Percentiles rank a stretch among this genome's conserved stretches.
These are phyloP conservation scores for Aspergillus ochraceoroseus DNA, from an alignment of 2,329 filamentous ascomycete species.

Conservation along the genomic window DNA sequence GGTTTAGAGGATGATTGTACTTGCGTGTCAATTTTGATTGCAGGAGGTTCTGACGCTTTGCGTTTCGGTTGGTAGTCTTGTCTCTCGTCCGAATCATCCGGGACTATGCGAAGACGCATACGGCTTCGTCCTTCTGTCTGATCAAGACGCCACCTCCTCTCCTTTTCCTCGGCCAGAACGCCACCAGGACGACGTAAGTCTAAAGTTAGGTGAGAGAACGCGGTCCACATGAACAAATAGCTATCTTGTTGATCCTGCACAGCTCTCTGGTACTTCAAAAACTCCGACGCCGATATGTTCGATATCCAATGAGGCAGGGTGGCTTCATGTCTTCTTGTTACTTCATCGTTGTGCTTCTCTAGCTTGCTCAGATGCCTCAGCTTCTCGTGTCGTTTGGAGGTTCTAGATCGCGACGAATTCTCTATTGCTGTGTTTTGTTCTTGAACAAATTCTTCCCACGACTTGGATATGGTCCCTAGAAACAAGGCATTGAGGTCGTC, in stretches of 20 bases:
- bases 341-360: slow-evolving; percentile 62
- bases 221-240: slow-evolving; percentile 67
- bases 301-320: slow-evolving; percentile 89
- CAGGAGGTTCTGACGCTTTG: slow-evolving; percentile 54
- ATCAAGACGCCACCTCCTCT: slow-evolving; percentile 83
- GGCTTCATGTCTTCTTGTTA: slow-evolving; percentile 75
- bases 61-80: slow-evolving; percentile 82
- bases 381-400: slow-evolving; percentile 73
- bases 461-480: slow-evolving; percentile 70
- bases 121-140: slow-evolving; percentile 92
- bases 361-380: slow-evolving; percentile 75
- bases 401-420: slow-evolving; percentile 65
- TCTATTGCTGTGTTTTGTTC: slow-evolving; percentile 75
- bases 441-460: slow-evolving; percentile 83
- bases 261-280: slow-evolving; percentile 82
- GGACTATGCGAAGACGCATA: slow-evolving; percentile 82
- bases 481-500: slow-evolving; percentile 76
- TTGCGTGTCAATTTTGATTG: slow-evolving; percentile 46
- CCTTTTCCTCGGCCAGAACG: slow-evolving; percentile 63
- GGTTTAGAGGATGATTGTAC: slow-evolving; percentile 39
- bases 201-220: slow-evolving; percentile 72
- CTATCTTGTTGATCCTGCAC: slow-evolving; percentile 94
- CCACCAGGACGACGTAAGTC: slow-evolving; percentile 75
- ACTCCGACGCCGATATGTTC: slow-evolving; percentile 89
- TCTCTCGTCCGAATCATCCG: slow-evolving; percentile 64